These are phyloP conservation scores for Bretschneidera sinensis DNA, from an alignment of 345 rosid genomes.

Conservation along the genomic window DNA sequence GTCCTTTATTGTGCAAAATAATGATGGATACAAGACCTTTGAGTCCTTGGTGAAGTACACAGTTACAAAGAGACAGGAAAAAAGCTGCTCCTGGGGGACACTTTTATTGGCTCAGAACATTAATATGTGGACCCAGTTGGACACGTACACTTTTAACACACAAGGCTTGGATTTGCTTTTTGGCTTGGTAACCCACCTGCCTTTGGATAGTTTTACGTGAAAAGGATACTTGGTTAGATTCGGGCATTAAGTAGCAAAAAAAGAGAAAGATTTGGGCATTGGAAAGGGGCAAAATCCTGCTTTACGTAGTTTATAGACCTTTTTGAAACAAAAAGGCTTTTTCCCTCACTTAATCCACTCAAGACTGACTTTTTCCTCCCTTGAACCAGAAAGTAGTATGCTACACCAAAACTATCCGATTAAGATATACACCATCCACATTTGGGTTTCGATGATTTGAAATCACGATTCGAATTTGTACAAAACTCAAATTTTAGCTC, in stretches of 20 bases:
- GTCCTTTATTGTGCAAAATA: too few relatives aligned
- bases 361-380: too few relatives aligned
- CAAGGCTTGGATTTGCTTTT: neutral
- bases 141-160: neutral
- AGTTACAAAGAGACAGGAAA: conserved; percentile 12
- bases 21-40: too few relatives aligned
- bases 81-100: conserved; percentile 18
- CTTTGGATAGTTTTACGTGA: neutral
- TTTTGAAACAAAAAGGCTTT: neutral
- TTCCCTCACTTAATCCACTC: too few relatives aligned
- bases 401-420: too few relatives aligned
- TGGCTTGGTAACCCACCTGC: neutral
- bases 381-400: too few relatives aligned
- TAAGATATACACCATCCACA: too few relatives aligned
- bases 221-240: neutral
- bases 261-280: neutral
- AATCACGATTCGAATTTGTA: too few relatives aligned
- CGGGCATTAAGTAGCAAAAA: too few relatives aligned
- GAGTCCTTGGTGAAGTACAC: conserved; percentile 10
- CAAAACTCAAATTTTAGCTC: too few relatives aligned
- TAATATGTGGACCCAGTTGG: neutral
- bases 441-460: too few relatives aligned
- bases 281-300: neutral
- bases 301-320: too few relatives aligned
- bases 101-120: conserved; percentile 9